Evolutionary conservation across 352 stramenopile genomes (phyloP).

Genomic region (Phytophthora nicotianae): DNA sequence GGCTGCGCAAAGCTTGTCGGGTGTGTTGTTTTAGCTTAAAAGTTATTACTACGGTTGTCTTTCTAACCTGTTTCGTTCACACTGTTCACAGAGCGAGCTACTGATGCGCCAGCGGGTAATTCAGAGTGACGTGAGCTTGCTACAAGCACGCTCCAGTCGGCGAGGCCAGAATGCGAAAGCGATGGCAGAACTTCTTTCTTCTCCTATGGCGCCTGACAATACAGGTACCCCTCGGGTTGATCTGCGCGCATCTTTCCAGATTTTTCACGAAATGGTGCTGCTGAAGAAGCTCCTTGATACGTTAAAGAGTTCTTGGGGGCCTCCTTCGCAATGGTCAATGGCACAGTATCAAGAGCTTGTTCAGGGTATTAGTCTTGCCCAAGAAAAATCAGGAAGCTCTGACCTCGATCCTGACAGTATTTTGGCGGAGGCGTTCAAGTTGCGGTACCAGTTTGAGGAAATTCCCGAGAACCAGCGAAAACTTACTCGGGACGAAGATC

Average conservation of each 20-base stretch:
- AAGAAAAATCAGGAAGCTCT: conserved; percentile 45
- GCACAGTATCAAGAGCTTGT: conserved; percentile 69
- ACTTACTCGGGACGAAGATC: conserved; percentile 33
- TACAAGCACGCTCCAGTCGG: conserved; percentile 26
- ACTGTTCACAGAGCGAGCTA: conserved; percentile 29
- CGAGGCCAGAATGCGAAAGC: conserved; percentile 29
- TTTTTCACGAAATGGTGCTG: conserved; percentile 71
- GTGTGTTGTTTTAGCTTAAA: conserved; percentile 26
- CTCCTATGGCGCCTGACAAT: conserved; percentile 18
- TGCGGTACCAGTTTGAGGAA: conserved; percentile 76
- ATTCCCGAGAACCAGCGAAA: conserved; percentile 67
- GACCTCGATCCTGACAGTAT: conserved; percentile 44
- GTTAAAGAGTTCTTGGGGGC: conserved; percentile 52
- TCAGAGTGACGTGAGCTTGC: conserved; percentile 27
- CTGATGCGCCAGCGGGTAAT: conserved; percentile 34
- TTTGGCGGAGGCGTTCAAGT: conserved; percentile 50
- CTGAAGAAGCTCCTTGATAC: conserved; percentile 60
- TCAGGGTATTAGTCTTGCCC: conserved; percentile 57
- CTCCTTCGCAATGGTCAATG: conserved; percentile 50
- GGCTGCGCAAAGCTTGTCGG: conserved; percentile 50
- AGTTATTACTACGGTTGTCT: background rate
- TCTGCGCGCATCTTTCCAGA: conserved; percentile 67
- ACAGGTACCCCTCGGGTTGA: conserved; percentile 36
- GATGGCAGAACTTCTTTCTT: conserved; percentile 32
- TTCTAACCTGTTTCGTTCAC: background rate